These are phyloP conservation scores for Linaria vulgaris DNA, from an alignment of 257 asterid genomes.

Conservation along the genomic window DNA sequence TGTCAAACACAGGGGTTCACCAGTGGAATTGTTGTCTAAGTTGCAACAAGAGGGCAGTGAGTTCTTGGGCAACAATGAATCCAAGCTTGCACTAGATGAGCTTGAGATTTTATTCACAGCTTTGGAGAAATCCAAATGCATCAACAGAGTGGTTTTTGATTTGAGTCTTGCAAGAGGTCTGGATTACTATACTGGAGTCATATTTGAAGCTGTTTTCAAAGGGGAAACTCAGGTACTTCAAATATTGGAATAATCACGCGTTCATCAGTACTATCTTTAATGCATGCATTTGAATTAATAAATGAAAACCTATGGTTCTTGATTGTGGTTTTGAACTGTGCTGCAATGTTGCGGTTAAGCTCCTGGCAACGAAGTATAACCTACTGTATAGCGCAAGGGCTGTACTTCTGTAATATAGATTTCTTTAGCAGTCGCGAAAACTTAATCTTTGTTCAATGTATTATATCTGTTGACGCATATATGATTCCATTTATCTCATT, in stretches of 20 bases:
- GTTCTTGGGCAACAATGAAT: constrained; percentile 63
- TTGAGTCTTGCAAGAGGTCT: constrained; percentile 98
- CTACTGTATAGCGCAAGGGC: too few relatives aligned
- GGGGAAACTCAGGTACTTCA: constrained; percentile 75
- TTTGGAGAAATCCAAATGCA: constrained; percentile 64
- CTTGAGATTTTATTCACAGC: constrained; percentile 79
- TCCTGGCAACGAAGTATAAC: too few relatives aligned
- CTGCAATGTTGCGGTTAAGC: too few relatives aligned
- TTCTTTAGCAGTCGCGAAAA: too few relatives aligned
- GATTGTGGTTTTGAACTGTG: background rate
- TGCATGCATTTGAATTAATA: background rate
- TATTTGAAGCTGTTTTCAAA: constrained; percentile 87
- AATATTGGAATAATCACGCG: background rate
- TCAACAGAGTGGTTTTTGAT: constrained; percentile 74
- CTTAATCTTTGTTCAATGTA: too few relatives aligned
- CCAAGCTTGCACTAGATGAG: constrained; percentile 70
- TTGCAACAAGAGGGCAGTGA: constrained; percentile 66
- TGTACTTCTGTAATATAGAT: too few relatives aligned
- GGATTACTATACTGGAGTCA: constrained; percentile 97
- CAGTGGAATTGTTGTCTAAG: constrained; percentile 64
- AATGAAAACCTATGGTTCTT: background rate
- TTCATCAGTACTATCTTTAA: background rate
- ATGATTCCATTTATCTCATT: too few relatives aligned
- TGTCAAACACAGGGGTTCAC: constrained; percentile 82
- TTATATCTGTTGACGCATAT: too few relatives aligned